These are phyloP conservation scores for Saxophila tyrrhenica DNA, from an alignment of 495 filamentous ascomycete species.

Conservation along the genomic window DNA sequence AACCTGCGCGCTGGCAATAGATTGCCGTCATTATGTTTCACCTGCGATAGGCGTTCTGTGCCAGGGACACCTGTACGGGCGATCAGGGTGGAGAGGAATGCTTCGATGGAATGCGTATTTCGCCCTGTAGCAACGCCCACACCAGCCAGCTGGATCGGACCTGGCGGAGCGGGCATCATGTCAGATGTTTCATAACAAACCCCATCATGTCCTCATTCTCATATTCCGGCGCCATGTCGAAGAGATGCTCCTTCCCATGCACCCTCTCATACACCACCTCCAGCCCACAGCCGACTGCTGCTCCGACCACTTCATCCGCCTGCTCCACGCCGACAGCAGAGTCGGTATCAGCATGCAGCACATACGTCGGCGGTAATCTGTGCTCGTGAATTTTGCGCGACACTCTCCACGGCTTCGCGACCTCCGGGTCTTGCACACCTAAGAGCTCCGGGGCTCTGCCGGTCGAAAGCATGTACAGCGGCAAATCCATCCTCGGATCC, in stretches of 20 bases:
- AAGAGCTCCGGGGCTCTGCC: slow-evolving; percentile 6
- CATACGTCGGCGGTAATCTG: slow-evolving; percentile 11
- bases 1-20: no score
- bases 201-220: slow-evolving; percentile 10
- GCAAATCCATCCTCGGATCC: background rate
- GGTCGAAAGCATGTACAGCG: slow-evolving; percentile 10
- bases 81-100: background rate
- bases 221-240: slow-evolving; percentile 7
- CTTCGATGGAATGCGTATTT: background rate
- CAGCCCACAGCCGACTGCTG: slow-evolving; percentile 6
- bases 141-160: no score
- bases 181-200: slow-evolving; percentile 13
- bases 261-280: slow-evolving; percentile 9
- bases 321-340: slow-evolving; percentile 13
- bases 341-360: slow-evolving; percentile 12
- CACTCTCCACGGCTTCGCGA: slow-evolving; percentile 7
- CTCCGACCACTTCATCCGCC: slow-evolving; percentile 15
- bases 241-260: slow-evolving; percentile 13
- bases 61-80: no score
- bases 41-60: no score
- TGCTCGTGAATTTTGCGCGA: slow-evolving; percentile 6
- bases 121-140: background rate
- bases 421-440: background rate
- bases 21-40: no score
- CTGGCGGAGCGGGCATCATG: no score